phyloP scores from a whole-genome alignment of 2,329 filamentous ascomycete species.

The Penicillium sumatraense region DNA sequence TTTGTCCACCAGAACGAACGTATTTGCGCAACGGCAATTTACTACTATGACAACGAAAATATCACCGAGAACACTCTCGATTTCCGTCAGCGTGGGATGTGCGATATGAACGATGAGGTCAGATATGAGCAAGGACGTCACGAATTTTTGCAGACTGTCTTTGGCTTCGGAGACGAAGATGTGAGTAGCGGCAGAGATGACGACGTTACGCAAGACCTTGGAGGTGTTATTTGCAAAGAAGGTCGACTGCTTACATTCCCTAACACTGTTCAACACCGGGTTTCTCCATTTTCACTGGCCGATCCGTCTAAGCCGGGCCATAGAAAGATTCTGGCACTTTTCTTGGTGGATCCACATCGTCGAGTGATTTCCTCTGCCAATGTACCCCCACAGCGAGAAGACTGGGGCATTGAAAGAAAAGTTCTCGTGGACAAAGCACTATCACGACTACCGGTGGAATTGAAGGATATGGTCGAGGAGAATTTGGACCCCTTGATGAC shows the following conservation, averaged over 20 bases:
- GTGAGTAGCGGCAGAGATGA: constrained; percentile 25
- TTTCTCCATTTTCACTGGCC: constrained; percentile 24
- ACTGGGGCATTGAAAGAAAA: constrained; percentile 47
- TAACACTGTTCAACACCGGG: constrained; percentile 28
- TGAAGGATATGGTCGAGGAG: constrained; percentile 34
- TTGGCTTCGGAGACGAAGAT: constrained; percentile 7
- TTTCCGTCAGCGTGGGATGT: constrained; percentile 52
- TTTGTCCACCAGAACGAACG: constrained; percentile 58
- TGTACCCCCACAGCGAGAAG: constrained; percentile 28
- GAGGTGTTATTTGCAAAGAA: constrained; percentile 17
- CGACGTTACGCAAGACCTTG: constrained; percentile 18
- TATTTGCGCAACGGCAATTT: constrained; percentile 67
- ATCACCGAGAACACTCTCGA: constrained; percentile 58
- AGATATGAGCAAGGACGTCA: constrained; percentile 8
- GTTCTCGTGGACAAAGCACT: constrained; percentile 15
- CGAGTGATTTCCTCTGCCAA: constrained; percentile 32
- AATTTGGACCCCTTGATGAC: constrained; percentile 32
- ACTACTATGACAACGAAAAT: constrained; percentile 68
- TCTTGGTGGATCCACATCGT: constrained; percentile 30
- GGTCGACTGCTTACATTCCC: constrained; percentile 28
- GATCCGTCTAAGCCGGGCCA: constrained; percentile 28
- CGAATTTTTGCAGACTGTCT: constrained; percentile 18
- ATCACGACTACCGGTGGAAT: constrained; percentile 22
- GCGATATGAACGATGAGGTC: constrained; percentile 31
- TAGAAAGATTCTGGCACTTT: constrained; percentile 32